Evolutionary conservation across 805 yeast species (phyloP).

Genomic region (Cyberlindnera suaveolens): DNA sequence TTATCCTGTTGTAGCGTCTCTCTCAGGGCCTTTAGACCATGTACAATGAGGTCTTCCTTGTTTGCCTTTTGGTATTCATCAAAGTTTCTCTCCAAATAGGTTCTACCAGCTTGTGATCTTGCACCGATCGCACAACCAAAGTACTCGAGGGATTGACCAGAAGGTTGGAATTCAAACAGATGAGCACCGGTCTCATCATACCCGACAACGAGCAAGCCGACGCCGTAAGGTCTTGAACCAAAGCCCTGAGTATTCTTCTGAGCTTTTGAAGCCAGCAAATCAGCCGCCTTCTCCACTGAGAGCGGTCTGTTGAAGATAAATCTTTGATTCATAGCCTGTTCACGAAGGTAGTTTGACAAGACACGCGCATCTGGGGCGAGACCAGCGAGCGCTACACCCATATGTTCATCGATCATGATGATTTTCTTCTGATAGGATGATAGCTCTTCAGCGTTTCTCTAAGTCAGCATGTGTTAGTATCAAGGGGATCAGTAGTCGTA

Average conservation of each 20-base stretch:
- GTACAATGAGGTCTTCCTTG: conserved; percentile 71
- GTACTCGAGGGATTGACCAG: conserved; percentile 89
- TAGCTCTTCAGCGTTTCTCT: conserved; percentile 91
- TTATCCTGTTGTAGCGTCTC: conserved; percentile 94
- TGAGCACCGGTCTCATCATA: conserved; percentile 93
- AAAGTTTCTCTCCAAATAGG: conserved; percentile 84
- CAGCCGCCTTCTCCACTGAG: conserved; percentile 76
- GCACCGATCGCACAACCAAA: conserved; percentile 97
- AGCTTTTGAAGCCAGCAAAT: conserved; percentile 90
- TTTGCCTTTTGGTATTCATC: conserved; percentile 56
- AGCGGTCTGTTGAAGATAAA: conserved; percentile 83
- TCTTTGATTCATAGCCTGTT: conserved; percentile 83
- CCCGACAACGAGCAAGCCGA: conserved; percentile 86
- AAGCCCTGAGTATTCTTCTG: conserved; percentile 94
- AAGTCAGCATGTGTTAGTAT: background rate
- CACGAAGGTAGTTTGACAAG: conserved; percentile 79
- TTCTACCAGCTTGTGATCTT: conserved; percentile 96
- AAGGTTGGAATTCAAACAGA: conserved; percentile 89
- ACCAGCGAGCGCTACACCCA: conserved; percentile 96
- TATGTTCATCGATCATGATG: conserved; percentile 84
- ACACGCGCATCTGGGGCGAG: conserved; percentile 98
- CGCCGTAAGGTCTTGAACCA: conserved; percentile 98
- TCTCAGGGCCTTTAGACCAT: conserved; percentile 85
- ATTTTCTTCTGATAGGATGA: conserved; percentile 96
- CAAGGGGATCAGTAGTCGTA: background rate